phyloP scores from a whole-genome alignment of 192 early-diverging fungal genomes.

The Entophlyctis luteolus region DNA sequence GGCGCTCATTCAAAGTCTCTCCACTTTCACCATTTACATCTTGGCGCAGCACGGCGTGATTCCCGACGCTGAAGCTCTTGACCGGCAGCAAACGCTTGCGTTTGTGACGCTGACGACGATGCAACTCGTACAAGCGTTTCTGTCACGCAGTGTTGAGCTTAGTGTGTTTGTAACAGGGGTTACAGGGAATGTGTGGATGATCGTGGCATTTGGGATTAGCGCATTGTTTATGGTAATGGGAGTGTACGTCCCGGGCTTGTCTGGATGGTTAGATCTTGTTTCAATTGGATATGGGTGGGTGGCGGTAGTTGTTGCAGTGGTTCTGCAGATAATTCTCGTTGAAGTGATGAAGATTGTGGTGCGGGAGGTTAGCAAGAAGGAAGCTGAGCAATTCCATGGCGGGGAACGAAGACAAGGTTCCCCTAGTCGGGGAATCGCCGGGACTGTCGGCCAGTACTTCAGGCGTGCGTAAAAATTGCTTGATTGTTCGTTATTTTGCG shows the following conservation, averaged over 20 bases:
- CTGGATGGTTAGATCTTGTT: constrained; percentile 34
- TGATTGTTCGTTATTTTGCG: too few species aligned
- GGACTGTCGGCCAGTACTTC: too few species aligned
- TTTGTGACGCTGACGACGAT: constrained; percentile 80
- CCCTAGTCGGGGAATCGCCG: too few species aligned
- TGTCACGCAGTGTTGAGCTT: constrained; percentile 67
- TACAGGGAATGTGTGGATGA: constrained; percentile 74
- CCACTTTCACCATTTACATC: constrained; percentile 46
- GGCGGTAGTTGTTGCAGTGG: constrained; percentile 35
- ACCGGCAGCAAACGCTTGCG: constrained; percentile 55
- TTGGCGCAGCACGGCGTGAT: constrained; percentile 20
- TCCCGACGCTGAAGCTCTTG: constrained; percentile 25
- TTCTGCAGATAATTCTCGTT: constrained; percentile 40
- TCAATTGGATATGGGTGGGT: constrained; percentile 43
- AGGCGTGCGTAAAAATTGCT: too few species aligned
- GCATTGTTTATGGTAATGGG: constrained; percentile 71
- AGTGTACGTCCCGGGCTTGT: constrained; percentile 67
- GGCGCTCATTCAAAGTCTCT: constrained; percentile 64
- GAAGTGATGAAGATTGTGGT: constrained; percentile 41
- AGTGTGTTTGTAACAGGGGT: constrained; percentile 76
- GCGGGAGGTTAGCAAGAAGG: constrained; percentile 1
- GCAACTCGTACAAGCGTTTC: constrained; percentile 84
- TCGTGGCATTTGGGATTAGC: constrained; percentile 68
- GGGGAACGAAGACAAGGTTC: too few species aligned
- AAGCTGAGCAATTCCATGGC: background rate